phyloP scores from a whole-genome alignment of 2,329 filamentous ascomycete species.

The Talaromyces sp. region DNA sequence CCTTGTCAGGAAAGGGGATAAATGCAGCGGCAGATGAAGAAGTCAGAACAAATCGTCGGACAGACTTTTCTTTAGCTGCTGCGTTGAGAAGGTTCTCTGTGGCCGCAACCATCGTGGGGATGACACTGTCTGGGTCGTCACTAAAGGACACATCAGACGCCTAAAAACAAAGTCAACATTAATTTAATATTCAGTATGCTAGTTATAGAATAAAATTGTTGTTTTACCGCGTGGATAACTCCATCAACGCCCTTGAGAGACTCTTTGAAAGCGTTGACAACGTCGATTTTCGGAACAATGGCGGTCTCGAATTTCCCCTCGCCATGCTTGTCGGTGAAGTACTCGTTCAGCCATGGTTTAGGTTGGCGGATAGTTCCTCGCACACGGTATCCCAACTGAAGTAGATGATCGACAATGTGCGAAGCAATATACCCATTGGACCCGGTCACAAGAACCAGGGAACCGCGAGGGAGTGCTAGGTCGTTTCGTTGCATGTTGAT shows the following conservation, averaged over 20 bases:
- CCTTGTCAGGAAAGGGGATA: too few relatives aligned
- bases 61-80: slow-evolving; percentile 15
- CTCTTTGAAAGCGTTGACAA: slow-evolving; percentile 28
- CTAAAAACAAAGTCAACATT: not conserved
- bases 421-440: slow-evolving; percentile 39
- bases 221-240: not conserved
- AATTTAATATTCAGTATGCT: too few relatives aligned
- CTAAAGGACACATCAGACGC: slow-evolving; percentile 28
- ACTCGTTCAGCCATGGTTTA: slow-evolving; percentile 24
- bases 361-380: slow-evolving; percentile 37
- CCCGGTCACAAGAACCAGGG: slow-evolving; percentile 31
- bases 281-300: slow-evolving; percentile 36
- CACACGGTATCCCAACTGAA: slow-evolving; percentile 37
- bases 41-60: slow-evolving; percentile 10
- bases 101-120: slow-evolving; percentile 40
- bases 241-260: not conserved
- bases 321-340: slow-evolving; percentile 22
- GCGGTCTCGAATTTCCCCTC: slow-evolving; percentile 31
- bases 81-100: slow-evolving; percentile 28
- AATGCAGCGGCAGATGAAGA: slow-evolving; percentile 8
- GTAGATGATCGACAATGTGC: slow-evolving; percentile 35
- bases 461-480: not conserved
- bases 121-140: slow-evolving; percentile 39
- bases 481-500: too few relatives aligned
- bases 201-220: too few relatives aligned